Evolutionary conservation across 2,329 filamentous ascomycete genomes (phyloP), one percentile per base, ranked within the genome.

Genomic region (Biscogniauxia mediterranea): DNA sequence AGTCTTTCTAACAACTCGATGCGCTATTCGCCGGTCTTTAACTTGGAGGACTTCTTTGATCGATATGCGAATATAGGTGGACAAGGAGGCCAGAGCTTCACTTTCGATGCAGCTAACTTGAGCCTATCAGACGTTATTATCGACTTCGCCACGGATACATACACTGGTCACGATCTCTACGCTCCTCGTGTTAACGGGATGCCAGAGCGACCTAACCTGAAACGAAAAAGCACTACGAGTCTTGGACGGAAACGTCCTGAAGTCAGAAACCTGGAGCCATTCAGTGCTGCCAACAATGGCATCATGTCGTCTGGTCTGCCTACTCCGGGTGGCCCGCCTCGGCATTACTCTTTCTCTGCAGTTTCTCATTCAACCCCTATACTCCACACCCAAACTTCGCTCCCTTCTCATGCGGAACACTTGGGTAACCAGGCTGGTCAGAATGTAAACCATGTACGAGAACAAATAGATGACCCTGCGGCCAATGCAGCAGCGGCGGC

Each of bases 41-140:
- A 95, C 63, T 83, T 93, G 15, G 92, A 95, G 65, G 91, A 95
- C 71, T 96, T 96, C 75, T 93, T 95, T 68, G 91, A 95, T 68
- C 83, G 92, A 26, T 96, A 96, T 62, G 76, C 79, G 0, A 84
- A 83, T 61, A 80, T 87, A 52, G 79, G 80, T 1, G 81, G 83
- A 0, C 78, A 79, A 20, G 87, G 86, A 0, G 89, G 87, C 0
- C 82, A 86, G 60, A 80, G 82, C 0, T 84, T 82, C 65, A 79
- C 76, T 5, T 91, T 95, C 58, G 91, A 95, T 68, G 86, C 89
- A 1, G 87, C 90, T 1, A 90, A 93, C 70, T 80, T 94, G 46
- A 89, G 85, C 17, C 85, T 95, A 58, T 78, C 84, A 1, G 90
- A 94, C 68, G 83, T 89, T 1, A 75, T 83, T 7, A 76, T 88